phyloP scores from a whole-genome alignment of 768 basidiomycete genomes.

The Daedalea quercina region DNA sequence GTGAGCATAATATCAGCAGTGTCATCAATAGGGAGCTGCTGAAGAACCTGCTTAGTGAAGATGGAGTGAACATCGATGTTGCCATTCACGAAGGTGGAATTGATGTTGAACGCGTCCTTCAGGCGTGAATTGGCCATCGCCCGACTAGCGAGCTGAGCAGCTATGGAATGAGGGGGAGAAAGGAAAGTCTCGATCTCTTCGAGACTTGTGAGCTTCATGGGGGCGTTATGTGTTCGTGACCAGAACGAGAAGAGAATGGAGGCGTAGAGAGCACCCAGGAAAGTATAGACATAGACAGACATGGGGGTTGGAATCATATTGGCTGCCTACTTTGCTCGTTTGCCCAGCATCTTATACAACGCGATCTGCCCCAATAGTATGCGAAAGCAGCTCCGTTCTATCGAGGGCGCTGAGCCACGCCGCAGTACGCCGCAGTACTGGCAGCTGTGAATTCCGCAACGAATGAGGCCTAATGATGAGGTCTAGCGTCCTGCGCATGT shows the following conservation, averaged over 20 bases:
- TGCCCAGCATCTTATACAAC: too few species aligned
- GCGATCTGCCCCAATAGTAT: too few species aligned
- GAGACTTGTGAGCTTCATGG: background rate
- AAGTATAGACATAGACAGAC: too few species aligned
- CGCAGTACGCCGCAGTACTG: background rate
- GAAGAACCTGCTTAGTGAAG: slow-evolving; percentile 26
- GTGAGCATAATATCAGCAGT: background rate
- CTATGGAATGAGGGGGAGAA: slow-evolving; percentile 2
- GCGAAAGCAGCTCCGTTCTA: background rate
- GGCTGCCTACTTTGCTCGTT: too few species aligned
- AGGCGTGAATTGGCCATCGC: slow-evolving; percentile 17
- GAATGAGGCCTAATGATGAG: too few species aligned
- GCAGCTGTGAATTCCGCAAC: background rate
- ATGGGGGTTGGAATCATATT: too few species aligned
- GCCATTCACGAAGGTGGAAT: slow-evolving; percentile 47
- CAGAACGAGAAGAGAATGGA: too few species aligned
- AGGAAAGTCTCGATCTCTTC: slow-evolving; percentile 8
- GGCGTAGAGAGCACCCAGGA: too few species aligned
- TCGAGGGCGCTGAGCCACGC: background rate
- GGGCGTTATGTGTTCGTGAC: too few species aligned
- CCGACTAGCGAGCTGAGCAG: slow-evolving; percentile 6
- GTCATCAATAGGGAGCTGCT: too few species aligned
- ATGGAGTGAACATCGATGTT: slow-evolving; percentile 28
- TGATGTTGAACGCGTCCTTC: slow-evolving; percentile 16
- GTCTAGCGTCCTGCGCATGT: too few species aligned